Conservation (phyloP, 2,329 filamentous ascomycete genomes). For the Trichoderma hamatum region DNA sequence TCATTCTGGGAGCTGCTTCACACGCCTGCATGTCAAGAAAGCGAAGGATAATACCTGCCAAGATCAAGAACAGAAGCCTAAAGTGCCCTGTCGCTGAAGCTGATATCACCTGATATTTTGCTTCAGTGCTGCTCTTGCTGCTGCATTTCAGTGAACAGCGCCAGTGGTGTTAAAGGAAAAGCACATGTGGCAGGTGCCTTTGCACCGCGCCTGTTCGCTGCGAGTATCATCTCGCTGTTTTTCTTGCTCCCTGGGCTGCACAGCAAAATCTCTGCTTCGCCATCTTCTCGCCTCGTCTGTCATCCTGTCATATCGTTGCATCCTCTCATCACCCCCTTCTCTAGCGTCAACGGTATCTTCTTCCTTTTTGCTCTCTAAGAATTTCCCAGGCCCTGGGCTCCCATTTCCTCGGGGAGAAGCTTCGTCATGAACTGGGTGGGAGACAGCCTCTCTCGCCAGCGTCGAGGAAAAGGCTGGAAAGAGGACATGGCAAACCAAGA, state of each 20-base stretch:
- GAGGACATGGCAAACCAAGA: constrained; percentile 42
- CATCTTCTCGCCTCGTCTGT: background rate
- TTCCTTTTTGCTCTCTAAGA: background rate
- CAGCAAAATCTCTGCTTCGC: background rate
- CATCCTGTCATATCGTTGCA: background rate
- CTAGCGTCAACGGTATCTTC: background rate
- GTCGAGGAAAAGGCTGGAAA: constrained; percentile 40
- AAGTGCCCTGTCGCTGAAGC: background rate
- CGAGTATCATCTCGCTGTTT: background rate
- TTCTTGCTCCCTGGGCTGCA: background rate
- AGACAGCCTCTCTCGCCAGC: constrained; percentile 43
- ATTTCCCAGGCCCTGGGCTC: too few relatives aligned
- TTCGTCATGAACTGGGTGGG: constrained; percentile 49
- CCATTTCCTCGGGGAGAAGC: too few relatives aligned
- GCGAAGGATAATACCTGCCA: background rate
- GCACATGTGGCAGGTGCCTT: background rate
- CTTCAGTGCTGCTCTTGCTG: background rate
- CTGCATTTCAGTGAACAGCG: background rate
- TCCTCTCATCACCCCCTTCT: background rate
- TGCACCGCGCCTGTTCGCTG: background rate
- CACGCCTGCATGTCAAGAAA: background rate
- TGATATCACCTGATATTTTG: background rate
- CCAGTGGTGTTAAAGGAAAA: background rate
- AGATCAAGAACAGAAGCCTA: background rate
- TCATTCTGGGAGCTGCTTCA: background rate